These are phyloP conservation scores for Eudorina sp. DNA, from an alignment of 139 green algal genomes.

Conservation along the genomic window DNA sequence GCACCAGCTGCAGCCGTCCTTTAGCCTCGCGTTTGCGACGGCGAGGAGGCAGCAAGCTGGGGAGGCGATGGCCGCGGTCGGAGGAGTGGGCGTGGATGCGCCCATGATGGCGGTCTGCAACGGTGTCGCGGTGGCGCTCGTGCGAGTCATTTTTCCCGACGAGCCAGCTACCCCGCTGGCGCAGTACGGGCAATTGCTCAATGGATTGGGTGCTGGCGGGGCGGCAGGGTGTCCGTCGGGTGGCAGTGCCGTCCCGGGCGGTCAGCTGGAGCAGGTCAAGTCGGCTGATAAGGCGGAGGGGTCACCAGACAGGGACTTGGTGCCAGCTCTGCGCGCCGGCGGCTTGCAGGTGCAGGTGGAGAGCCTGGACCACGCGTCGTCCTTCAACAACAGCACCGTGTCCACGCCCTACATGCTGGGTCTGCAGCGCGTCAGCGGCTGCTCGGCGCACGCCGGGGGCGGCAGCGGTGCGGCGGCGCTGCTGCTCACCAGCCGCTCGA, in stretches of 20 bases:
- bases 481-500: neutral
- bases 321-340: slow-evolving; percentile 3
- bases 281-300: neutral
- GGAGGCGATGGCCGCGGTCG: too few species aligned
- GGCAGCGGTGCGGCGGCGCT: neutral
- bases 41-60: neutral
- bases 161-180: neutral
- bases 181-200: neutral
- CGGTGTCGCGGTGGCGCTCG: slow-evolving; percentile 3
- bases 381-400: slow-evolving; percentile 27
- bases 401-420: slow-evolving; percentile 52
- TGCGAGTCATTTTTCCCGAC: neutral
- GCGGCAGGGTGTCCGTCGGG: too few species aligned
- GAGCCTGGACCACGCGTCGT: neutral
- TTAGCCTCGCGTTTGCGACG: neutral
- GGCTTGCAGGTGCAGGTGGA: neutral
- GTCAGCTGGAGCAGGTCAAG: neutral
- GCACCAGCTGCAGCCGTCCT: neutral
- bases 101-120: slow-evolving; percentile 29
- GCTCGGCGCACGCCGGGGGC: too few species aligned
- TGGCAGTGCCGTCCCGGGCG: too few species aligned
- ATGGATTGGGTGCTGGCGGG: too few species aligned
- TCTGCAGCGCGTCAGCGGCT: slow-evolving; percentile 18
- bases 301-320: neutral
- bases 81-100: neutral